Conservation (phyloP, 2,329 filamentous ascomycete genomes). For the Trichoderma harzianum region DNA sequence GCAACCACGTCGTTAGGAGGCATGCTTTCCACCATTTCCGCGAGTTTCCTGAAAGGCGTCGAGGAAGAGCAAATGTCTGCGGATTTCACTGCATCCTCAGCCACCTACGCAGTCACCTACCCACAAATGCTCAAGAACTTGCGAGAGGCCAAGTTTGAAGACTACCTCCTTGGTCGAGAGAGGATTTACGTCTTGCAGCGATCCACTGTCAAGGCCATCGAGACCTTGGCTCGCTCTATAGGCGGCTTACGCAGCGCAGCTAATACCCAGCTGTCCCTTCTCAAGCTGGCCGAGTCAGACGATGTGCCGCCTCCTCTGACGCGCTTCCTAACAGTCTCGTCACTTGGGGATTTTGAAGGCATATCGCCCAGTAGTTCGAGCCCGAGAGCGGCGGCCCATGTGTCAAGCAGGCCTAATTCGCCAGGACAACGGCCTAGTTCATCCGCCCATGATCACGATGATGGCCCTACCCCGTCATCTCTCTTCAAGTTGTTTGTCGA, state of each 20-base stretch:
- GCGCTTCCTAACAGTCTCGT: constrained; percentile 6
- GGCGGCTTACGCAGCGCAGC: constrained; percentile 84
- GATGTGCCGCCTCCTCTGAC: background rate
- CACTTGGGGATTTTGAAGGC: constrained; percentile 5
- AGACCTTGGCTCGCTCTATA: constrained; percentile 77
- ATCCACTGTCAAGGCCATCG: constrained; percentile 73
- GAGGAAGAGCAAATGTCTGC: constrained; percentile 66
- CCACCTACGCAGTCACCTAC: constrained; percentile 58
- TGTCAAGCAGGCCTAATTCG: background rate
- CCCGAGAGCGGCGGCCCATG: background rate
- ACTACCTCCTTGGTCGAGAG: constrained; percentile 74
- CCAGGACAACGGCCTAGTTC: background rate
- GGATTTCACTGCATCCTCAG: constrained; percentile 56
- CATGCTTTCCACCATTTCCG: constrained; percentile 73
- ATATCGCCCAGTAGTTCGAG: background rate
- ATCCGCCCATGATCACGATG: constrained; percentile 16
- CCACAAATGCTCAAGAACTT: constrained; percentile 68
- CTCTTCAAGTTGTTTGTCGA: constrained; percentile 84
- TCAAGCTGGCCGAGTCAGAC: constrained; percentile 53
- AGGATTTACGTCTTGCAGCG: constrained; percentile 71
- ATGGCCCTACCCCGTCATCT: constrained; percentile 56
- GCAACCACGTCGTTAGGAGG: constrained; percentile 71
- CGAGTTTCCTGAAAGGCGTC: constrained; percentile 74
- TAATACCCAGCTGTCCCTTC: constrained; percentile 76
- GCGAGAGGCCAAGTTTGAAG: constrained; percentile 79